Conservation (phyloP, 306 rosid species). For the Castanospermum australe region DNA sequence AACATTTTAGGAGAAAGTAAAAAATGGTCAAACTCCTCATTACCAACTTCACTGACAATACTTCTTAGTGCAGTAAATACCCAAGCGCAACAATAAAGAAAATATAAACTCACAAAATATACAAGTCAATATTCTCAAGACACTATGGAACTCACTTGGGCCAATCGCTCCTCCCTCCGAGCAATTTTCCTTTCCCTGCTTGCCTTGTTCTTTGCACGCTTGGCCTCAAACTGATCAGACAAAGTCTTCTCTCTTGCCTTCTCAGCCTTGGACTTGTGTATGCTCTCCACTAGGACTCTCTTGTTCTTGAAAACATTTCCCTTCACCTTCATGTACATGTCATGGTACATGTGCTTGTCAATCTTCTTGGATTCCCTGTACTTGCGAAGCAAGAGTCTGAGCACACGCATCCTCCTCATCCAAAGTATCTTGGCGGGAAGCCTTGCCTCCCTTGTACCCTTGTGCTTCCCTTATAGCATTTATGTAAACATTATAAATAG, state of each 20-base stretch:
- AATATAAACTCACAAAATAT: background rate
- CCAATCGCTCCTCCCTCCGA: slow-evolving; percentile 91
- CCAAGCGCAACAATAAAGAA: background rate
- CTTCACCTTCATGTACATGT: slow-evolving; percentile 97
- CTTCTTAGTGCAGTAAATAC: background rate
- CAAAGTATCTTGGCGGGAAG: slow-evolving; percentile 90
- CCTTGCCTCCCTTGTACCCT: slow-evolving; percentile 98
- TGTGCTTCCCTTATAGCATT: slow-evolving; percentile 66
- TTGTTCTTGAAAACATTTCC: slow-evolving; percentile 98
- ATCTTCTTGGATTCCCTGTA: slow-evolving; percentile 88
- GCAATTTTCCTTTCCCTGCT: slow-evolving; percentile 87
- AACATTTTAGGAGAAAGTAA: background rate
- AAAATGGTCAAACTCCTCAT: background rate
- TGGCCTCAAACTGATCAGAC: slow-evolving; percentile 92
- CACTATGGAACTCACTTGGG: slow-evolving; percentile 52
- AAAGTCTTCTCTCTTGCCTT: slow-evolving; percentile 96
- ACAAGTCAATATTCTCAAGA: background rate
- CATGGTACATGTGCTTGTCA: slow-evolving; percentile 97
- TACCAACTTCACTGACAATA: background rate
- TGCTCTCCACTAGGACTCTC: slow-evolving; percentile 96
- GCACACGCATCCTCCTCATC: slow-evolving; percentile 99
- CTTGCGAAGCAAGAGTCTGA: slow-evolving; percentile 94
- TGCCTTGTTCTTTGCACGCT: slow-evolving; percentile 96
- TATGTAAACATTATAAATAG: background rate
- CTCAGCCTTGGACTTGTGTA: slow-evolving; percentile 95